Percentiles rank a stretch among this genome's conserved stretches.
Conservation (phyloP, 495 filamentous ascomycete genomes). For the Penicillium alfredii region DNA sequence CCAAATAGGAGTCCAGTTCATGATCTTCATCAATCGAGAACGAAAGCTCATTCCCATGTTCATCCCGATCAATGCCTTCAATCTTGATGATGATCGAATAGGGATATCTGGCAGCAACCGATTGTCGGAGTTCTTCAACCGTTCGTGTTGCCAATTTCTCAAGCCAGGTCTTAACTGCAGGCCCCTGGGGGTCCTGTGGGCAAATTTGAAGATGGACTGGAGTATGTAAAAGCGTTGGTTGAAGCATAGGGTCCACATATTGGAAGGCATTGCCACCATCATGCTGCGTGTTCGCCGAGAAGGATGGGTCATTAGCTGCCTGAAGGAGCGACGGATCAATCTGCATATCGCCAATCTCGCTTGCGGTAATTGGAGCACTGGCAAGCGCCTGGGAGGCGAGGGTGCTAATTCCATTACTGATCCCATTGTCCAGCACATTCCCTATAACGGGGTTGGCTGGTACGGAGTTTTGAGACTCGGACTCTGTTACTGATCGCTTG, state of each 20-base stretch:
- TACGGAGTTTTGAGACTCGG: constrained; percentile 23
- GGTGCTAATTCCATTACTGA: constrained; percentile 47
- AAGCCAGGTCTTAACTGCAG: constrained; percentile 52
- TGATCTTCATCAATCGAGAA: constrained; percentile 61
- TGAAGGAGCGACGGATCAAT: constrained; percentile 59
- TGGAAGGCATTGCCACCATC: constrained; percentile 32
- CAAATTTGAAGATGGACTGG: constrained; percentile 62
- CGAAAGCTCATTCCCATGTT: constrained; percentile 48
- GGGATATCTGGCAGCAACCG: constrained; percentile 52
- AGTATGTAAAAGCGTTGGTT: constrained; percentile 29
- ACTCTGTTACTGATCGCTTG: constrained; percentile 35
- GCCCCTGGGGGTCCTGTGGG: constrained; percentile 43
- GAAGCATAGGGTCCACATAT: constrained; percentile 34
- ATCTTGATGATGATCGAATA: constrained; percentile 50
- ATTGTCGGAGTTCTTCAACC: constrained; percentile 48
- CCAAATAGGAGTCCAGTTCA: constrained; percentile 64
- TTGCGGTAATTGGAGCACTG: constrained; percentile 36
- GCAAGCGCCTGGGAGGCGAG: constrained; percentile 47
- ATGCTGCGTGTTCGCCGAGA: constrained; percentile 37
- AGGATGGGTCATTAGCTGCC: constrained; percentile 46
- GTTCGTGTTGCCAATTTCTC: constrained; percentile 50
- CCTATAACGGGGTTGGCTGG: constrained; percentile 16
- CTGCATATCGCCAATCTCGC: constrained; percentile 52
- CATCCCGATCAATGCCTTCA: constrained; percentile 60
- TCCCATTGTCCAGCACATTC: constrained; percentile 24